phyloP scores from a whole-genome alignment of 1,139 yeast species.

The Sugiyamaella grinbergsii region DNA sequence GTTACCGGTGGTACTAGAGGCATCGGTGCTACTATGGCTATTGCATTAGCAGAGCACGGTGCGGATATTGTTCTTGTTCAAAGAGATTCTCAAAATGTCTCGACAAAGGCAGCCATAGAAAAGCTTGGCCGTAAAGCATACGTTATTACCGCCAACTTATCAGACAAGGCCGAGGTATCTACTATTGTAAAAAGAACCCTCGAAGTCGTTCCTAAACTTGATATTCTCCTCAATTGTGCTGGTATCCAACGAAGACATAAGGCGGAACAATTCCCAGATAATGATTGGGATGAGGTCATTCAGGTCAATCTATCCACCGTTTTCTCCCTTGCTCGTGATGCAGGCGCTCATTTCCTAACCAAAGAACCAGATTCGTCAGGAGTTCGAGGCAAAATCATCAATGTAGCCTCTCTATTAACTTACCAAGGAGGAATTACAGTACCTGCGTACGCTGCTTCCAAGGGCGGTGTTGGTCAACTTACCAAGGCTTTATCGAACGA shows the following conservation, averaged over 20 bases:
- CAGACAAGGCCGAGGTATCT: conserved; percentile 38
- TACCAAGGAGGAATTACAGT: conserved; percentile 50
- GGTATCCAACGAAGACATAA: conserved; percentile 50
- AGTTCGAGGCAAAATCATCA: conserved; percentile 62
- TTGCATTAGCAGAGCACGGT: conserved; percentile 49
- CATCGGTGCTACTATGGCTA: conserved; percentile 48
- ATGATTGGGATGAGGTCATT: conserved; percentile 50
- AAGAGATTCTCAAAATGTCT: conserved; percentile 27
- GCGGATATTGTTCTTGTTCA: conserved; percentile 46
- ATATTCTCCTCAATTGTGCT: conserved; percentile 58
- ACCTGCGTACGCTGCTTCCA: conserved; percentile 56
- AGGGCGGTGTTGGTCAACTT: conserved; percentile 53
- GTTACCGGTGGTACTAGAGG: conserved; percentile 51
- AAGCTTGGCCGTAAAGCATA: conserved; percentile 36
- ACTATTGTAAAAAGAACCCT: conserved; percentile 41
- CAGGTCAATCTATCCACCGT: conserved; percentile 55
- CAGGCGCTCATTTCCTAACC: conserved; percentile 49
- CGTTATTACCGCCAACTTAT: conserved; percentile 38
- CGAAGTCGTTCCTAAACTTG: conserved; percentile 45
- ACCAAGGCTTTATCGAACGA: conserved; percentile 56
- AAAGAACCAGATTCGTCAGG: conserved; percentile 42
- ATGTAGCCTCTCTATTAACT: conserved; percentile 58
- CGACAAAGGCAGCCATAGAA: conserved; percentile 32
- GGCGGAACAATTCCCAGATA: conserved; percentile 46
- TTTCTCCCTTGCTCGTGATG: conserved; percentile 49